Evolutionary conservation across 352 stramenopile species (phyloP).

Genomic region (Discostella stelligera): DNA sequence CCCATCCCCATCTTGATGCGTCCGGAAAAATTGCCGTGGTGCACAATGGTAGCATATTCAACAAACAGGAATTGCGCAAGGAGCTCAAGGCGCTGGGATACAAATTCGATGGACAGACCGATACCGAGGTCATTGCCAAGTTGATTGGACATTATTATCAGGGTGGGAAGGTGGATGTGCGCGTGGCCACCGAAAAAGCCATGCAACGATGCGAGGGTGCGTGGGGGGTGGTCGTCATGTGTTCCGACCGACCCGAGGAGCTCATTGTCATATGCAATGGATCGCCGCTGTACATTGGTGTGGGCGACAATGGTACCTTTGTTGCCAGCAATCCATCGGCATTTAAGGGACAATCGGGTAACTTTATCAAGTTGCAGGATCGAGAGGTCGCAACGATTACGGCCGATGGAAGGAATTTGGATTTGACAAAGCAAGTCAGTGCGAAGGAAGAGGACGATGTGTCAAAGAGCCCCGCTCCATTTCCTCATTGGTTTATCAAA

Average conservation of each 20-base stretch:
- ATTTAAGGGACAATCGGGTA: conserved; percentile 87
- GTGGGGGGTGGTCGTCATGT: conserved; percentile 89
- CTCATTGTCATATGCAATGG: conserved; percentile 94
- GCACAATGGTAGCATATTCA: conserved; percentile 98
- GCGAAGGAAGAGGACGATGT: conserved; percentile 89
- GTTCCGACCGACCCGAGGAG: conserved; percentile 87
- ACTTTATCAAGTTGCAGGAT: conserved; percentile 93
- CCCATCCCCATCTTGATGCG: conserved; percentile 92
- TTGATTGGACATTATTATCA: conserved; percentile 84
- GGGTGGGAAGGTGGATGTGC: conserved; percentile 26
- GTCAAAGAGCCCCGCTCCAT: conserved; percentile 87
- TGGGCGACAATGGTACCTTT: conserved; percentile 89
- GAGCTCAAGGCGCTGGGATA: conserved; percentile 83
- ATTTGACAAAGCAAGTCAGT: conserved; percentile 76
- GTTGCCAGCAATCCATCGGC: conserved; percentile 90
- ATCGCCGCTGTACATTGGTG: conserved; percentile 85
- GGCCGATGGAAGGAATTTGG: conserved; percentile 87
- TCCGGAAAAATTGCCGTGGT: conserved; percentile 89
- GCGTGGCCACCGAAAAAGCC: conserved; percentile 84
- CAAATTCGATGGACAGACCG: conserved; percentile 91
- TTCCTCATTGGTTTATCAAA: conserved; percentile 94
- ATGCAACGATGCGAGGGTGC: conserved; percentile 89
- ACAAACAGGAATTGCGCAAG: conserved; percentile 76
- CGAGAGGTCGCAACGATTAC: conserved; percentile 90
- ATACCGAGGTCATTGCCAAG: conserved; percentile 95